Percentiles rank a stretch among this genome's conserved stretches.
Evolutionary conservation across 768 basidiomycete species (phyloP).

Genomic region (Podaxis sp.): DNA sequence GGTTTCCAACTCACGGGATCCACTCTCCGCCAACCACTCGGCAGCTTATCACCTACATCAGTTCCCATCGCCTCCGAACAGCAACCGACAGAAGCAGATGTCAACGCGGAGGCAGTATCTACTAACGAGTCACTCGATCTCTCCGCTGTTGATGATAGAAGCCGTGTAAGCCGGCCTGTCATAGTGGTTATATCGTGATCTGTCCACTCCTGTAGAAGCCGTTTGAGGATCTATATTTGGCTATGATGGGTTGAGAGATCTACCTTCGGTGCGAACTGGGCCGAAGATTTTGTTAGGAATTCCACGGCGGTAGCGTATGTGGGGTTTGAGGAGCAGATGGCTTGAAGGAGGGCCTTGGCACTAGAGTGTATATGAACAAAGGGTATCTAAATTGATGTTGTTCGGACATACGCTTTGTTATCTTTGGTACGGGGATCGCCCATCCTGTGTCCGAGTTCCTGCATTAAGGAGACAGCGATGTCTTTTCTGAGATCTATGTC

Average conservation of each 20-base stretch:
- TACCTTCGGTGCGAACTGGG: conserved; percentile 3
- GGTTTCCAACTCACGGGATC: conserved; percentile 52
- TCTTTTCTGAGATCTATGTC: conserved; percentile 46
- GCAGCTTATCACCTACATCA: neutral
- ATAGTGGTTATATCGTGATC: conserved; percentile 50
- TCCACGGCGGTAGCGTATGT: conserved; percentile 30
- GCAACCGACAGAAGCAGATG: neutral
- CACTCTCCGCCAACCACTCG: conserved; percentile 55
- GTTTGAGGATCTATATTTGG: neutral
- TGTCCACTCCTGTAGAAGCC: conserved; percentile 37
- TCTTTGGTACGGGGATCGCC: conserved; percentile 18
- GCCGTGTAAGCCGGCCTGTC: conserved; percentile 44
- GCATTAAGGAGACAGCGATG: conserved; percentile 42
- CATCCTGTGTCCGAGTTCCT: conserved; percentile 41
- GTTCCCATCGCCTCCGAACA: neutral
- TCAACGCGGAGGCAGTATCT: neutral
- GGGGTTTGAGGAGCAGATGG: conserved; percentile 35
- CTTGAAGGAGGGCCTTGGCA: conserved; percentile 34
- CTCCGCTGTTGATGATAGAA: conserved; percentile 24
- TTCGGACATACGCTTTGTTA: conserved; percentile 32
- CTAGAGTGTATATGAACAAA: conserved; percentile 4
- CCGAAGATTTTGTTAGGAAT: conserved; percentile 20
- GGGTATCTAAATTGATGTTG: neutral
- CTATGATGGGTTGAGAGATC: neutral
- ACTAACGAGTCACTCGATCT: neutral